Percentiles rank a stretch among this genome's conserved stretches.
Conservation (phyloP, 225 moss, liverwort and hornwort species). For the Sphagnum tenellum region DNA sequence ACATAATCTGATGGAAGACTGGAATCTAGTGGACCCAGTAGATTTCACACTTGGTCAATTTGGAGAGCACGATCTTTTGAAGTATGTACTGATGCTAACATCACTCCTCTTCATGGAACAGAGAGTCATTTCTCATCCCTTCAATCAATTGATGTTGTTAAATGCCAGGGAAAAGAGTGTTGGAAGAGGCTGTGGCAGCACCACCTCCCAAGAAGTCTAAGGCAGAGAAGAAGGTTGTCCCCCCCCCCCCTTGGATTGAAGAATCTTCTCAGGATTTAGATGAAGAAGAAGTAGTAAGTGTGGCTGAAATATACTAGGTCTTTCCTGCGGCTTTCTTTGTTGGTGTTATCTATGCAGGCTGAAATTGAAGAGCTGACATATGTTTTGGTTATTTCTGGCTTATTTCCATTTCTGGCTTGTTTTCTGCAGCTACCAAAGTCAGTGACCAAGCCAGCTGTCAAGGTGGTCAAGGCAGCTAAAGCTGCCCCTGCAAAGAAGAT, state of each 20-base stretch:
- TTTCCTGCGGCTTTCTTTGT: background rate
- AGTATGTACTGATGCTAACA: too few species aligned
- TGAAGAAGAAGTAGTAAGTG: conserved; percentile 22
- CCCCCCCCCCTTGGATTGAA: conserved; percentile 33
- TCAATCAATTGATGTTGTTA: too few species aligned
- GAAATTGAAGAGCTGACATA: too few species aligned
- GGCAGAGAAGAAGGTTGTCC: conserved; percentile 31
- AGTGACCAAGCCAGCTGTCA: conserved; percentile 24
- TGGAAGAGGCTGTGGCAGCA: conserved; percentile 32
- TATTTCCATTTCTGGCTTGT: too few species aligned
- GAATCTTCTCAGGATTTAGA: conserved; percentile 26
- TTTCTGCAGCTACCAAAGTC: conserved; percentile 23
- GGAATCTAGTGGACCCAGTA: too few species aligned
- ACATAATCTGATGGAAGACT: too few species aligned
- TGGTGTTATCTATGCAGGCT: background rate
- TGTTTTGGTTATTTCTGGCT: too few species aligned
- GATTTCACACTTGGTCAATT: too few species aligned
- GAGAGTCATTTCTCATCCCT: too few species aligned
- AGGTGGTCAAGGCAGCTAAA: background rate
- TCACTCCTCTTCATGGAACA: too few species aligned
- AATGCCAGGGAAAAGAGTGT: conserved; percentile 27
- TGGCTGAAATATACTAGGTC: conserved; percentile 25
- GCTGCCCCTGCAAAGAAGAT: background rate
- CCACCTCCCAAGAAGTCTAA: conserved; percentile 36
- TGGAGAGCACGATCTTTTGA: too few species aligned